A percentile compares a stretch with the other conserved stretches of the same genome.
phyloP scores from a whole-genome alignment of 441 rosid species.

The Euphorbia neoarborescens region DNA sequence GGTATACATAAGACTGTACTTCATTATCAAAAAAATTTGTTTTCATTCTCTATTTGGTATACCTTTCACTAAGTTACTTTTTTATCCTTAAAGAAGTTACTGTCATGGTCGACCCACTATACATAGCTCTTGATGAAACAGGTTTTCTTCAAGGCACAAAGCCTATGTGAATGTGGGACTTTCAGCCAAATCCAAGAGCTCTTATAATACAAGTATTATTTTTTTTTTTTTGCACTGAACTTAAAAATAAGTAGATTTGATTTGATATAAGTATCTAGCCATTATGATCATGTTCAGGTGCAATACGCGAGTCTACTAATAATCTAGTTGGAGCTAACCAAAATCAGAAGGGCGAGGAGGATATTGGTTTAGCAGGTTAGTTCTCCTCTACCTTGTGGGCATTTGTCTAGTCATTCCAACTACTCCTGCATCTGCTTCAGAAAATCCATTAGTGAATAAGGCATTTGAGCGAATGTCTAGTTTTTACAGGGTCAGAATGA shows the following conservation, averaged over 20 bases:
- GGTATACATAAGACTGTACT: conserved; percentile 38
- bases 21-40: conserved; percentile 11
- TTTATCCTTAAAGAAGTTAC: conserved; percentile 32
- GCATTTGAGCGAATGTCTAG: conserved; percentile 84
- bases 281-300: conserved; percentile 41
- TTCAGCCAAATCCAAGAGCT: conserved; percentile 42
- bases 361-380: conserved; percentile 32
- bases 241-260: background rate
- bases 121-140: conserved; percentile 41
- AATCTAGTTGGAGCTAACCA: conserved; percentile 22
- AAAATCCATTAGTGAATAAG: conserved; percentile 52
- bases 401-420: conserved; percentile 73
- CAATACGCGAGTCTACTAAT: conserved; percentile 15
- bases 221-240: conserved; percentile 14
- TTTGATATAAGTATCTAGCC: conserved; percentile 19
- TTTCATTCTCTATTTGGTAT: conserved; percentile 18
- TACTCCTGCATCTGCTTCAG: conserved; percentile 75
- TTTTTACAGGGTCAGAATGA: conserved; percentile 53
- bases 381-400: conserved; percentile 64
- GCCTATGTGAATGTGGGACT: conserved; percentile 28
- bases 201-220: conserved; percentile 33
- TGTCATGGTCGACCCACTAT: conserved; percentile 34
- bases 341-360: conserved; percentile 29
- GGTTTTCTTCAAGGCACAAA: conserved; percentile 36
- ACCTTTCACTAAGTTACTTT: conserved; percentile 18